Conservation (phyloP, 257 asterid genomes). For the Solanum rostratum region DNA sequence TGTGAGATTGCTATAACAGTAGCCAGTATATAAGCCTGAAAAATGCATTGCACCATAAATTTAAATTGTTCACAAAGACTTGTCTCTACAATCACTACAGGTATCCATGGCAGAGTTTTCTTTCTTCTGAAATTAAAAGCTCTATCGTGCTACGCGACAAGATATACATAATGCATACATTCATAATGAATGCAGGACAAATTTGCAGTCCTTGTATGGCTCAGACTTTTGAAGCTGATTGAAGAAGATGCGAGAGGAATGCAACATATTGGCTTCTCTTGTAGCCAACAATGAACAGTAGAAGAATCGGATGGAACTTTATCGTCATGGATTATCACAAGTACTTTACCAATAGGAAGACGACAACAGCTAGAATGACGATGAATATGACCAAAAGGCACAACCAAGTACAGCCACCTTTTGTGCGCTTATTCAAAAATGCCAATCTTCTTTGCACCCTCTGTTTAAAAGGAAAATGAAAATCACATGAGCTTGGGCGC, state of each 20-base stretch:
- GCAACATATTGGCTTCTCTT: background rate
- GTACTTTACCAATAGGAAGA: constrained; percentile 2
- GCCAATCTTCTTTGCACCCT: constrained; percentile 6
- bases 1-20: background rate
- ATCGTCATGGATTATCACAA: background rate
- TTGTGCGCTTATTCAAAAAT: constrained; percentile 8
- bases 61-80: background rate
- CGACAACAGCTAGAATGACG: background rate
- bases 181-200: background rate
- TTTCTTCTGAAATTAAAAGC: background rate
- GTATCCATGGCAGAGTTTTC: background rate
- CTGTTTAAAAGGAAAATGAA: background rate
- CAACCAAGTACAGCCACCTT: constrained; percentile 10
- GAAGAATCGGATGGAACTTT: background rate
- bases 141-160: background rate
- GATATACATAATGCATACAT: background rate
- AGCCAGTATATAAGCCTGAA: background rate
- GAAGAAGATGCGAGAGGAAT: background rate
- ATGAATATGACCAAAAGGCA: constrained; percentile 8
- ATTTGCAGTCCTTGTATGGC: background rate
- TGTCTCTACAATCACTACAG: background rate
- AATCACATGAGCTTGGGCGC: background rate
- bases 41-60: background rate
- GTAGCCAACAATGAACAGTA: background rate
- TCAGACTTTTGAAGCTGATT: background rate